Evolutionary conservation across 192 early-diverging fungal species (phyloP), one percentile per base, ranked within the genome.

Genomic region (Phlyctochytrium bullatum): DNA sequence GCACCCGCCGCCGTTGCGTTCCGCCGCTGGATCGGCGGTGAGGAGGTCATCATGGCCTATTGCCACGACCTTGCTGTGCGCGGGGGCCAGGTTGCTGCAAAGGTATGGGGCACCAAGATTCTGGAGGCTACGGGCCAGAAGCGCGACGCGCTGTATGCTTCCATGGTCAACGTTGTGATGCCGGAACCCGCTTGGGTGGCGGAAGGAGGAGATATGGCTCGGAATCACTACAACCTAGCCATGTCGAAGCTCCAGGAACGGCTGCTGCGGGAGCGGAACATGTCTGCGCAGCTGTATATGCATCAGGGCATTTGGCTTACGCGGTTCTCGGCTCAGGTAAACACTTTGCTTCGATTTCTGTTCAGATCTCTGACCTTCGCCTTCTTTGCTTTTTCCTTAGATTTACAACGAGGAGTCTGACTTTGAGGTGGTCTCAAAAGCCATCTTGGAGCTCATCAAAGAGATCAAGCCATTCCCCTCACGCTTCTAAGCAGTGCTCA

Each of bases 91-190:
- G 34, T 73, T 24, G 75, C 86, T 24, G 84, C 88, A n/a, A 70
- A 86, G 31, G 84, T 85, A 51, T 65, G 86, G 3, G 81, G 78
- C 25, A 86, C 88, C 0, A 59, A 77, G 59, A 62, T 78, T 2
- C 59, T 89, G 65, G 36, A 34, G 27, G 74, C 64, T 25, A 30
- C 59, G 23, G 65, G 65, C 23, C 25, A 23, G 28, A 40, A 61
- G 6, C 6, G 27, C 10, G 20, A 32, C 31, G 33, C 67, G 74
- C 29, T 66, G 78, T 54, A 78, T 80, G 76, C 61, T 29, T 56
- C 73, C 2, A 89, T 89, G 88, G 80, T 84, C 40, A 89, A 88
- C 62, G 72, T 89, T 28, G 69, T 73, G 6, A 40, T 88, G 0
- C 88, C 88, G 3, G 32, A 80, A 12, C 64, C 63, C 20, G 57